phyloP scores from a whole-genome alignment of 2,329 filamentous ascomycete species.

The Fusarium concolor region DNA sequence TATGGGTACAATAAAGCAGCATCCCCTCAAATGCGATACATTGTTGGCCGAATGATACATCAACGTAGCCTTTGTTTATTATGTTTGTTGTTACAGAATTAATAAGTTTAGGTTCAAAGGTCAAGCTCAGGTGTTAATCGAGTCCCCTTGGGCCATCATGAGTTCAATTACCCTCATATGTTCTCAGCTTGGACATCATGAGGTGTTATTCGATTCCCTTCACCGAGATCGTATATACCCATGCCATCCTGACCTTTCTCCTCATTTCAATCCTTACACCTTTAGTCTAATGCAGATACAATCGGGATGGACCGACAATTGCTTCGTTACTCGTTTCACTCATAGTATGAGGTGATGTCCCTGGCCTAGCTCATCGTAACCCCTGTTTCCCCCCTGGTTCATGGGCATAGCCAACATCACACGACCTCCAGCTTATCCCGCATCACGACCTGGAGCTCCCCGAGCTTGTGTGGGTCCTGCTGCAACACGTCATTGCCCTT shows the following conservation, averaged over 20 bases:
- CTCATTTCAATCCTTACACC: neutral
- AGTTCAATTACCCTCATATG: slow-evolving; percentile 3
- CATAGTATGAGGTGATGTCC: slow-evolving; percentile 27
- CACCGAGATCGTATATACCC: slow-evolving; percentile 9
- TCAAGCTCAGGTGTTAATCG: neutral
- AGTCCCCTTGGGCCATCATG: slow-evolving; percentile 10
- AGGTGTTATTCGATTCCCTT: neutral
- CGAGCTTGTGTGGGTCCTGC: slow-evolving; percentile 46
- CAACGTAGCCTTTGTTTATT: neutral
- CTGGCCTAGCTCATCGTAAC: slow-evolving; percentile 7
- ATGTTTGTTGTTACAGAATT: neutral
- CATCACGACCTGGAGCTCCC: slow-evolving; percentile 45
- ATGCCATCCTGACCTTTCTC: neutral
- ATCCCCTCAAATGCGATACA: neutral
- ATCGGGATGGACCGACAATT: neutral
- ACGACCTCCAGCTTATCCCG: slow-evolving; percentile 37
- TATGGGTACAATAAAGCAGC: neutral
- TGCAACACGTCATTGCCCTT: slow-evolving; percentile 39
- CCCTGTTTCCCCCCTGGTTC: slow-evolving; percentile 31
- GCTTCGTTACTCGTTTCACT: slow-evolving; percentile 8
- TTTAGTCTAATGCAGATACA: neutral
- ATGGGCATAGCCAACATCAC: slow-evolving; percentile 26
- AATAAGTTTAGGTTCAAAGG: neutral
- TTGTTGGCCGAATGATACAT: neutral
- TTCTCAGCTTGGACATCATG: slow-evolving; percentile 3